A percentile compares a stretch with the other conserved stretches of the same genome.
Conservation (phyloP, 2,329 filamentous ascomycete species). For the Penicillium polonicum region DNA sequence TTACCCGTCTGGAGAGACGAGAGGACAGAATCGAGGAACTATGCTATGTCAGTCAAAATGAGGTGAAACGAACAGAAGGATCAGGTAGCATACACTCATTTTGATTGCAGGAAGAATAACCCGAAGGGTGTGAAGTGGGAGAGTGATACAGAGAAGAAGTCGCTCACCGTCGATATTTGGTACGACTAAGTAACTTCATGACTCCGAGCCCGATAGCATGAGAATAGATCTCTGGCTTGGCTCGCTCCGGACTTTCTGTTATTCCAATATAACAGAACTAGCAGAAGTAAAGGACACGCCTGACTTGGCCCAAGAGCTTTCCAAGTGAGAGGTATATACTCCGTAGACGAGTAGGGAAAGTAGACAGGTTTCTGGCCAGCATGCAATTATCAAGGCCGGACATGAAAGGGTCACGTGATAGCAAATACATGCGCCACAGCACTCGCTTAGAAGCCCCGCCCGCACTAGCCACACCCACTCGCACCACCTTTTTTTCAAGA, state of each 20-base stretch:
- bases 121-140: background rate
- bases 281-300: background rate
- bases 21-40: slow-evolving; percentile 54
- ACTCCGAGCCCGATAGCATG: slow-evolving; percentile 34
- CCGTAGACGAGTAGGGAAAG: slow-evolving; percentile 1
- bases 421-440: slow-evolving; percentile 26
- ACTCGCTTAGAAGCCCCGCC: slow-evolving; percentile 39
- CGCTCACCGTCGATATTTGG: slow-evolving; percentile 42
- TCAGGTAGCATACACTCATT: slow-evolving; percentile 41
- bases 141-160: slow-evolving; percentile 17
- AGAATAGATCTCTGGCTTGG: slow-evolving; percentile 14
- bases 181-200: slow-evolving; percentile 41
- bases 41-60: slow-evolving; percentile 23
- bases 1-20: slow-evolving; percentile 50
- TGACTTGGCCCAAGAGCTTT: slow-evolving; percentile 3
- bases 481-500: slow-evolving; percentile 41
- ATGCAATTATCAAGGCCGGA: slow-evolving; percentile 16
- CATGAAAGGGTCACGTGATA: slow-evolving; percentile 30
- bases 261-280: background rate
- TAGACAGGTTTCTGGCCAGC: slow-evolving; percentile 10
- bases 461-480: slow-evolving; percentile 38
- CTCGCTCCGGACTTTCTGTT: slow-evolving; percentile 1
- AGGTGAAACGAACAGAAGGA: background rate
- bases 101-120: slow-evolving; percentile 7
- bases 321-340: background rate